These are phyloP conservation scores for Spathaspora sp. DNA, from an alignment of 805 yeast genomes.

Conservation along the genomic window DNA sequence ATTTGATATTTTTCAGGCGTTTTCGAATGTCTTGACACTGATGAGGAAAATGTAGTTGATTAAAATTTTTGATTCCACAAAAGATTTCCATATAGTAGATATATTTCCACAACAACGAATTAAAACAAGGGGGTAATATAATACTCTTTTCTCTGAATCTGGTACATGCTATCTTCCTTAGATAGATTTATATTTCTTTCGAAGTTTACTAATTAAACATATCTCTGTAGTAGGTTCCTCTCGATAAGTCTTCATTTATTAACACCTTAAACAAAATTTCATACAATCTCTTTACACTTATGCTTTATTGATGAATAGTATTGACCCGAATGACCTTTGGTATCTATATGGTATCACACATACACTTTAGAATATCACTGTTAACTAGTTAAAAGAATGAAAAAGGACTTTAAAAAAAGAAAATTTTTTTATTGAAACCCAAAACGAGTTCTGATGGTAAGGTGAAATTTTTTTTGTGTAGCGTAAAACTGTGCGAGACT, in stretches of 20 bases:
- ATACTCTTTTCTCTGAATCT: neutral
- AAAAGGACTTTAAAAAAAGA: slow-evolving; percentile 5
- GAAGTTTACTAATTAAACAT: neutral
- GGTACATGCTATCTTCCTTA: neutral
- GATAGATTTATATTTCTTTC: no score
- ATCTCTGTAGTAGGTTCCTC: neutral
- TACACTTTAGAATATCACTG: slow-evolving; percentile 11
- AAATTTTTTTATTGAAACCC: slow-evolving; percentile 6
- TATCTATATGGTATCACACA: slow-evolving; percentile 4
- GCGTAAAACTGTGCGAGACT: no score
- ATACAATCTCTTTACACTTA: neutral
- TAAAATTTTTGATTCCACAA: neutral
- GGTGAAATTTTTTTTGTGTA: neutral
- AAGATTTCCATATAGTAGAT: neutral
- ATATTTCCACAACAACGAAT: no score
- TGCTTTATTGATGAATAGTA: neutral
- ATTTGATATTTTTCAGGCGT: neutral
- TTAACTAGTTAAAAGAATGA: slow-evolving; percentile 5
- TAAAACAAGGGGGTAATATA: no score
- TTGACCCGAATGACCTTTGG: neutral
- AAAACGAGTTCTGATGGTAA: neutral
- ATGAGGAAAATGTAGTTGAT: neutral
- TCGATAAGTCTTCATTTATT: neutral
- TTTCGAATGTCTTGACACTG: neutral
- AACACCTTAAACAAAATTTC: neutral